A percentile compares a stretch with the other conserved stretches of the same genome.
These are phyloP conservation scores for Vaccinium macrocarpon DNA, from an alignment of 148 eudicot species.

Conservation along the genomic window DNA sequence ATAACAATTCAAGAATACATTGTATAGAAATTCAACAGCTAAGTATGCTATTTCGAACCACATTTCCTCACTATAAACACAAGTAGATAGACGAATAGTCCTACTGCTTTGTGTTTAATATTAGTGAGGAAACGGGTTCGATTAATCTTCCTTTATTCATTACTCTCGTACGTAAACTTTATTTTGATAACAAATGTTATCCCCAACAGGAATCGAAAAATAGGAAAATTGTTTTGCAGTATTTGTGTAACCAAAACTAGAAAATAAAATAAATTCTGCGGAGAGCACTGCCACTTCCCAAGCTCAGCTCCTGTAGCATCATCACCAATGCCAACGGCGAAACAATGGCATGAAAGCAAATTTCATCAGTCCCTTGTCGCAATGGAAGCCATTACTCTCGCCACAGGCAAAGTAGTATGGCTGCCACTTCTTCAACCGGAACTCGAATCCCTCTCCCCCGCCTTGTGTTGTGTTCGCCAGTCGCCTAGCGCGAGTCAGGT, in stretches of 20 bases:
- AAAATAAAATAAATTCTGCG: not conserved
- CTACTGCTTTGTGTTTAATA: not conserved
- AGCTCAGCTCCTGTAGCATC: not conserved
- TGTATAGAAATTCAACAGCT: not conserved
- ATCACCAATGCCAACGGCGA: constrained; percentile 17
- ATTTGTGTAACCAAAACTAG: not conserved
- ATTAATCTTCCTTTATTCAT: not conserved
- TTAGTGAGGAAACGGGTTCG: not conserved
- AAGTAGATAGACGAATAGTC: not conserved
- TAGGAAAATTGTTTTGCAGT: no score
- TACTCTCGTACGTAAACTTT: not conserved
- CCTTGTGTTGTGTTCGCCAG: constrained; percentile 49
- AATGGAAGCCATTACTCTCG: constrained; percentile 63
- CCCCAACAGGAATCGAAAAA: not conserved
- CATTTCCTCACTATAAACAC: not conserved
- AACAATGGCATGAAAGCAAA: constrained; percentile 52
- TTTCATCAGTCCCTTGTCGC: constrained; percentile 62
- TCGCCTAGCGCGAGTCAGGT: constrained; percentile 42
- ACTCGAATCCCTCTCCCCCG: constrained; percentile 55
- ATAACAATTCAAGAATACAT: no score
- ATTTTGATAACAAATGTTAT: not conserved
- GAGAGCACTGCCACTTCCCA: constrained; percentile 11
- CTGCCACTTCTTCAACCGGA: constrained; percentile 48
- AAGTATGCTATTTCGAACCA: not conserved
- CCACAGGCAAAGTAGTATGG: constrained; percentile 76